Evolutionary conservation across 371 early-diverging fungal genomes (phyloP), one percentile per base, ranked within the genome.

Genomic region (Rhizopus stolonifer): DNA sequence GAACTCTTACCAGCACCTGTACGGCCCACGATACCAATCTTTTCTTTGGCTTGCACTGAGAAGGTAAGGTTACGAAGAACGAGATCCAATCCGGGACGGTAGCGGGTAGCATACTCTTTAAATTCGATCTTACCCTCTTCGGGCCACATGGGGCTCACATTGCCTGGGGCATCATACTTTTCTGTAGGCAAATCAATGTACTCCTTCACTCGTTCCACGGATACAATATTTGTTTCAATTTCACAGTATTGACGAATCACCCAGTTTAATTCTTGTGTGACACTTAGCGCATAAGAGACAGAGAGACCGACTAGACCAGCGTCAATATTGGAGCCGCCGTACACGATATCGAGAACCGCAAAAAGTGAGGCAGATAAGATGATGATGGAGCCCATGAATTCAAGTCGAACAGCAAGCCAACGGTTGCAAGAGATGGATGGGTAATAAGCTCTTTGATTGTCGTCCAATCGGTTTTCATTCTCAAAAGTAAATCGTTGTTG

Each of bases 1-100:
- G 90, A 88, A 24, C 87, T 85, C 69, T 98, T 98, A 38, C 99
- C 98, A n/a, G 91, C 87, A 18, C 98, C 98, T 0, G 98, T 95
- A 22, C 96, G 82, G 13, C 94, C 98, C 39, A 89, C 83, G 51
- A 95, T 87, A 49, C 95, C 97, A 43, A 95, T 83, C 70, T 94
- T 94, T 60, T 92, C 87, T 5, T 78, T 75, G 2, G 87, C 75
- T 8, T 73, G 56, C 19, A 92, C 74, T 0, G 66, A 62, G 62
- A 88, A 89, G 5, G 85, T 80, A 21, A 95, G 58, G 25, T 83
- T 74, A 29, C 83, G 72, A 15, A 90, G 63, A 7, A 80, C 91
- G 58, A 80, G 69, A 44, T 82, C 86, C 62, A 84, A 80, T 43
- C 87, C 94, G 59, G 75, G 80, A n/a, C 80, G 80, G 56, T 85